Evolutionary conservation across 805 yeast species (phyloP), one percentile per base, ranked within the genome.

Genomic region (Saccharomycopsis fermentans): DNA sequence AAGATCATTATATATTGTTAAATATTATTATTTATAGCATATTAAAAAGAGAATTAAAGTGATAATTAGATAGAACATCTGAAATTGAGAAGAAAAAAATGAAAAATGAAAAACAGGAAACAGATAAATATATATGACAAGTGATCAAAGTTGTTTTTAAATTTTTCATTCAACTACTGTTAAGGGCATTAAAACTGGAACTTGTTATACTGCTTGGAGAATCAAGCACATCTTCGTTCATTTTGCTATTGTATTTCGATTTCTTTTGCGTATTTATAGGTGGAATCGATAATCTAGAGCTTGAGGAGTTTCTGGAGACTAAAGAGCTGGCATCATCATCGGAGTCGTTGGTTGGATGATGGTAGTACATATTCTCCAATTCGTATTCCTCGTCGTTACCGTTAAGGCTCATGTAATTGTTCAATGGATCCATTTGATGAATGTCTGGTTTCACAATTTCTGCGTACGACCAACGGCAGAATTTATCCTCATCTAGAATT

Each of bases 381-480:
- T 58, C 63, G 17, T 53, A 53, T 32, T 52, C 59, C n/a, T 50
- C 37, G 8, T 57, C 59, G 26, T 53, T 53, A 32, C 27, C 48
- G 29, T 55, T 36, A 29, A 32, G 40, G 17, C 39, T 27, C 37
- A 35, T 52, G 34, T 24, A 56, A 11, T 34, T 54, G 17, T n/a
- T 37, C 35, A 60, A 48, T 54, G 63, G 63, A 35, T 61, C 63
- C 55, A 53, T 39, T n/a, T 35, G 34, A 17, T 48, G 48, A 11
- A 61, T 56, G 48, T 58, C 57, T 19, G 62, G 63, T 26, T 51
- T 71, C 43, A 68, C 73, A 39, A 79, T 66, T 11, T 70, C 67
- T 3, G 77, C 66, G 67, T 86, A 86, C 12, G 87, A 81, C 86
- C 90, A 86, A 60, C 92, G 80, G 66, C 88, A 84, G 65, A 80